Evolutionary conservation across 106 monocot species (phyloP), one percentile per base, ranked within the genome.

Genomic region (Dendrobium huoshanense): DNA sequence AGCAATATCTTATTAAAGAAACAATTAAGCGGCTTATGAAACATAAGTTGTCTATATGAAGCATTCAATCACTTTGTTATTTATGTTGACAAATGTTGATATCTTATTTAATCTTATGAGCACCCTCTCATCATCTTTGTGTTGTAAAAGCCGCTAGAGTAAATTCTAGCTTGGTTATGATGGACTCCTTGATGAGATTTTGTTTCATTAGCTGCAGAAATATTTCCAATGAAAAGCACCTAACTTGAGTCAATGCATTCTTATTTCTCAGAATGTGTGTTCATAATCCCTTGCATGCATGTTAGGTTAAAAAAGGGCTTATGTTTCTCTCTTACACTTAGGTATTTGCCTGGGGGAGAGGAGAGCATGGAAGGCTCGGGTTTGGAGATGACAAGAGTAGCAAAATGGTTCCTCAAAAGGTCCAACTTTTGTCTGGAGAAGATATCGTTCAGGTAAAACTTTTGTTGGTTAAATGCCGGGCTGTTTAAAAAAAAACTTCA

Each of bases 281-380:
- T 19, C 20, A 61, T 61, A 7, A 20, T 22, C n/a, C n/a, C 1
- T 22, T 61, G 1, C 4, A 9, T 61, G 61, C 22, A 61, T 61
- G 7, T 58, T 61, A 22, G 22, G 4, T 7, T 61, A 4, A 61
- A 61, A 70, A 37, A 37, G 13, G 7, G 70, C 15, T 70, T 74
- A 20, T 74, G 74, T 74, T 74, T 74, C 16, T 70, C 37, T 70
- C 33, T n/a, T 44, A 44, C n/a, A 42, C 15, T 4, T 77, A 99
- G 99, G 99, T 95, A 27, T 99, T 95, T 93, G 99, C 91, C 7
- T 99, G 95, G 99, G 99, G 99, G 80, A 95, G 99, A 89, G 99
- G 99, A 25, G 99, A 99, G 40, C 95, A 99, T 83, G 99, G 99
- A 59, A 93, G 99, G 80, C 95, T 99, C 79, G 99, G 99, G 80